These are phyloP conservation scores for Boletus holoroseus DNA, from an alignment of 1,284 basidiomycete species.

Conservation along the genomic window DNA sequence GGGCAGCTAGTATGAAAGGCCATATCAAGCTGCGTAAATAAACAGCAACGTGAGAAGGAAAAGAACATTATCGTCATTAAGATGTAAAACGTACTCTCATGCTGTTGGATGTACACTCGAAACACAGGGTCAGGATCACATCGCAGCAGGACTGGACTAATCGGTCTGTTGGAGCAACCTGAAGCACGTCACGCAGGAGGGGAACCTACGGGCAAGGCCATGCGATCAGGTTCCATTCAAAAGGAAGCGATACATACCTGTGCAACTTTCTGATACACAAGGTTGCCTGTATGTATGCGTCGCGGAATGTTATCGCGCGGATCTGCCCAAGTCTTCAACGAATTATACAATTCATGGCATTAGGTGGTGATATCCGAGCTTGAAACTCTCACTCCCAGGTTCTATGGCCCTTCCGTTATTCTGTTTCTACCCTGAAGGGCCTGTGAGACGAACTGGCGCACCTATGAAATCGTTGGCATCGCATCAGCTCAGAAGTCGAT, in stretches of 20 bases:
- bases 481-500: conserved; percentile 1
- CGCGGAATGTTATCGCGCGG: conserved; percentile 24
- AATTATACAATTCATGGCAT: conserved; percentile 24
- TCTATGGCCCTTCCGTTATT: conserved; percentile 8
- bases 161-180: conserved; percentile 34
- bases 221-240: conserved; percentile 17
- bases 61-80: conserved; percentile 10
- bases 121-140: conserved; percentile 29
- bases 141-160: conserved; percentile 36
- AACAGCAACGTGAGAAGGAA: conserved; percentile 13
- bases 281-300: conserved; percentile 30
- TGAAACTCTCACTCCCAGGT: conserved; percentile 13
- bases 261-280: conserved; percentile 32
- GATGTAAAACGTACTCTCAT: conserved; percentile 35
- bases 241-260: conserved; percentile 30
- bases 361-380: conserved; percentile 23
- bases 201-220: conserved; percentile 34
- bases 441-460: conserved; percentile 25
- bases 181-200: conserved; percentile 42
- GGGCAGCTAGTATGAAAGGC: conserved; percentile 45
- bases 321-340: conserved; percentile 28
- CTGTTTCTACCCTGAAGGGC: conserved; percentile 6
- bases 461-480: conserved; percentile 12
- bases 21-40: conserved; percentile 36
- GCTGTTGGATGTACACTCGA: conserved; percentile 29